Evolutionary conservation across 495 filamentous ascomycete genomes (phyloP), one percentile per base, ranked within the genome.

Genomic region (Glonium stellatum): DNA sequence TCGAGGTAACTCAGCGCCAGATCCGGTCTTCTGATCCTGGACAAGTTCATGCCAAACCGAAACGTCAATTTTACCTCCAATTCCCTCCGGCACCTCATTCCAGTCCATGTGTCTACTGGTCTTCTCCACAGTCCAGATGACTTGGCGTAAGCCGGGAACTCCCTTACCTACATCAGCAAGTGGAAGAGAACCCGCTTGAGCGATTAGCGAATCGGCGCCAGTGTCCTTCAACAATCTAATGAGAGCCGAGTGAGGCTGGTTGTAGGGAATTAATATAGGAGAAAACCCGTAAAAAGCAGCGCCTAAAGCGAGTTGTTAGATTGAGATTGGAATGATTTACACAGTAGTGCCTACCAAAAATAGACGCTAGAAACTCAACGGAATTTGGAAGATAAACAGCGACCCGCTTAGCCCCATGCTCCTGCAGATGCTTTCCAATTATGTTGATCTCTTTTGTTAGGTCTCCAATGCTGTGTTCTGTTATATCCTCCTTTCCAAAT

Each of bases 331-430:
- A 19, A 13, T 3, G 73, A 69, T n/a, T 67, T 18, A 59, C 46
- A 23, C 48, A 15, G 47, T 19, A 18, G 18, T n/a, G 50, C 76
- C 27, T 71, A 87, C 84, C 83, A 65, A 88, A 88, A n/a, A 87
- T 71, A 22, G 82, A 74, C 25, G 80, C 83, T 46, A 98, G 76
- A 53, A 95, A 83, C 72, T 97, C 93, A 67, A 95, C 78, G 48
- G 90, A 95, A 76, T 99, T 97, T 2, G 91, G 90, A 25, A 97
- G 82, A 71, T 93, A 95, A 62, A 99, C 80, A 23, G 90, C 93
- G 25, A 97, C 88, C 36, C 82, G 85, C 69, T 85, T 85, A n/a
- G 80, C 86, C 15, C 83, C 82, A 59, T 86, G 79, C 11, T 72
- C 66, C 60, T 84, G 79, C 46, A 97, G 75, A 62, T 91, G 79